Evolutionary conservation across 2,329 filamentous ascomycete genomes (phyloP).

Genomic region (Aureobasidium leucospermi): DNA sequence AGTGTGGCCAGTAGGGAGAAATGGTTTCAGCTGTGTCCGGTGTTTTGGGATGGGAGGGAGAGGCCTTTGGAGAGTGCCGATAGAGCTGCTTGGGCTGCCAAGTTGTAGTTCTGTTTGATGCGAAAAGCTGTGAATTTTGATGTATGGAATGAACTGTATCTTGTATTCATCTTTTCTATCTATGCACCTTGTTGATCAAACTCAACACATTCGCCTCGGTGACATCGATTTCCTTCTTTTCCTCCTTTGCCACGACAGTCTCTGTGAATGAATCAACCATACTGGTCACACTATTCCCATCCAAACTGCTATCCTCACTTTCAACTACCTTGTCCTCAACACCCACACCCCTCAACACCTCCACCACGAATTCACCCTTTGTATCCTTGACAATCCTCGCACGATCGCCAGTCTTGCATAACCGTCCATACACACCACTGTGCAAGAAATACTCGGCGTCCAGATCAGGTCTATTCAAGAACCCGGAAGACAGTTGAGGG

Average conservation of each 20-base stretch:
- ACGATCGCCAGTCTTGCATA: neutral
- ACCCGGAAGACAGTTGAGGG: constrained; percentile 26
- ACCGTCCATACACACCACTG: constrained; percentile 16
- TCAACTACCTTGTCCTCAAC: neutral
- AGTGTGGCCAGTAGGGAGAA: constrained; percentile 32
- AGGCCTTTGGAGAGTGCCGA: constrained; percentile 21
- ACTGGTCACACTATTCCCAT: neutral
- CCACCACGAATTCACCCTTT: neutral
- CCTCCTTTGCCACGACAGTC: neutral
- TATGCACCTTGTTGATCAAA: neutral
- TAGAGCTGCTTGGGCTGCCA: constrained; percentile 21
- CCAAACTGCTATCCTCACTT: neutral
- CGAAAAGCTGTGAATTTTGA: too few relatives aligned
- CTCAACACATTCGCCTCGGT: neutral
- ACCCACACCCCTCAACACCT: neutral
- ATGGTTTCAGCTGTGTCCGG: constrained; percentile 39
- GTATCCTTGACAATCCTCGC: neutral
- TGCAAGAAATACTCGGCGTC: constrained; percentile 27
- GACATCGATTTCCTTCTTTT: neutral
- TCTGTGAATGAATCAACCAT: neutral
- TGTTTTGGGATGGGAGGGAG: constrained; percentile 41
- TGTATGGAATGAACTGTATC: too few relatives aligned
- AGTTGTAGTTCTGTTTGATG: constrained; percentile 2
- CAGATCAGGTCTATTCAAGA: constrained; percentile 26
- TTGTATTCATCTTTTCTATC: neutral